Conservation (phyloP, 176 grass and related monocot species). For the Raddia guianensis region DNA sequence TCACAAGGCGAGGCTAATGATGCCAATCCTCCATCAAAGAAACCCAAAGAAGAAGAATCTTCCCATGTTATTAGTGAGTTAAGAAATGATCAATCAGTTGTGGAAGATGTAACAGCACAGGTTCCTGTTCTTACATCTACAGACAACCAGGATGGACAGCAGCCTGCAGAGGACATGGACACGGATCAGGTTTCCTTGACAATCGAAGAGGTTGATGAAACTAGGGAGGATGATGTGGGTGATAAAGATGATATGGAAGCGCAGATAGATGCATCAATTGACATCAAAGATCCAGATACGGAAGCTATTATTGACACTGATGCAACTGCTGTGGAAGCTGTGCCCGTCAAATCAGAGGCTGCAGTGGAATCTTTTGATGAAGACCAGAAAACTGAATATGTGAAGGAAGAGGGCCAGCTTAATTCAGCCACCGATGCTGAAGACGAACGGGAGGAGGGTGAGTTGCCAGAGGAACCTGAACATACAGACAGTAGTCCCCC, state of each 20-base stretch:
- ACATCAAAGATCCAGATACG: conserved; percentile 53
- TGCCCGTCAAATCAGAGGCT: conserved; percentile 43
- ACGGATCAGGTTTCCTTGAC: conserved; percentile 52
- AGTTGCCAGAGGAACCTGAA: conserved; percentile 73
- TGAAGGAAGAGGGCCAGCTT: conserved; percentile 59
- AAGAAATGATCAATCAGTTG: conserved; percentile 33
- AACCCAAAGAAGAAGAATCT: conserved; percentile 66
- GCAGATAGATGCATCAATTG: conserved; percentile 38
- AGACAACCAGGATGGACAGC: conserved; percentile 53
- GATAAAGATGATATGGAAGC: conserved; percentile 64
- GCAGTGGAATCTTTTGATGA: conserved; percentile 45
- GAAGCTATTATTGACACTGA: conserved; percentile 52
- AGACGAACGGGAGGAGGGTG: conserved; percentile 88
- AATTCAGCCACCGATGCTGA: conserved; percentile 56
- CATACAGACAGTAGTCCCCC: conserved; percentile 51
- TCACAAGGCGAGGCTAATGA: conserved; percentile 51
- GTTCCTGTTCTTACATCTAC: conserved; percentile 35
- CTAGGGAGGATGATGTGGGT: conserved; percentile 57
- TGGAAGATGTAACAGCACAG: conserved; percentile 48
- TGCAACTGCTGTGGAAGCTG: conserved; percentile 43
- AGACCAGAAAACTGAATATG: conserved; percentile 47
- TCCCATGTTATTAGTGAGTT: conserved; percentile 52
- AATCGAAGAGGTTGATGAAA: conserved; percentile 49
- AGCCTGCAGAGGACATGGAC: conserved; percentile 64
- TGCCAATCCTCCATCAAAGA: conserved; percentile 77